Base-by-base conservation (phyloP, 768 basidiomycete species). In the Xanthoconium stramineum region DNA sequence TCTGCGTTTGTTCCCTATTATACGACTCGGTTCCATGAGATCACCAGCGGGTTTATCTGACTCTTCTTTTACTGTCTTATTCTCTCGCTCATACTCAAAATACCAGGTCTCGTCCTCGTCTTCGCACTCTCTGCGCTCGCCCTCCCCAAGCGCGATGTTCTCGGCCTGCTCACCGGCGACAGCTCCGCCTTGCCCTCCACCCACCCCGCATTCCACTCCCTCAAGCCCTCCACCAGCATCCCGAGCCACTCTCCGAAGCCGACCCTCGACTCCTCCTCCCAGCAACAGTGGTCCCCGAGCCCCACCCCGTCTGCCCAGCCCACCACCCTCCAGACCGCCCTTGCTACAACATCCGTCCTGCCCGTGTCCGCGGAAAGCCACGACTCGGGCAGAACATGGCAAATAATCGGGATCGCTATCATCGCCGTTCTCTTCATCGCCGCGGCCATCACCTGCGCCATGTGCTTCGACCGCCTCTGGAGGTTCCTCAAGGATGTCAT, bases 401-500 rank as follows among this genome's bases (percentile, higher is more conserved):
- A 86, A 69, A 78, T 86, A 44, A 78, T 89, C 50, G 88, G 88
- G 19, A 80, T 89, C 55, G 78, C 80, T 13, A 78, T 88, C 53
- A 80, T 88, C 57, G 75, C 79, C n/a, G 76, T 90, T 62, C 83
- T 78, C 47, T 75, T 81, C 37, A 73, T 89, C 50, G 84, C 77
- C 29, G 75, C 74, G 3, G 70, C 80, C 48, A 78, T 86, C 60
- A 74, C 88, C 47, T 72, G 78, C 9, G 72, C 83, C 52, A 78
- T 85, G 30, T 89, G 85, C 71, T 89, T 88, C 70, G 87, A 91
- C 71, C 78, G 82, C 36, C 84, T 86, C 79, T 84, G 80, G 79
- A 76, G 80, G 28, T 83, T 88, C 68, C 51, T 86, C 50, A 71
- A 76, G 36, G 83, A 82, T 45, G 62, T 82, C 47, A 43, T 82